Conservation (phyloP, 2,329 filamentous ascomycete genomes). For the Alternaria brassicicola region DNA sequence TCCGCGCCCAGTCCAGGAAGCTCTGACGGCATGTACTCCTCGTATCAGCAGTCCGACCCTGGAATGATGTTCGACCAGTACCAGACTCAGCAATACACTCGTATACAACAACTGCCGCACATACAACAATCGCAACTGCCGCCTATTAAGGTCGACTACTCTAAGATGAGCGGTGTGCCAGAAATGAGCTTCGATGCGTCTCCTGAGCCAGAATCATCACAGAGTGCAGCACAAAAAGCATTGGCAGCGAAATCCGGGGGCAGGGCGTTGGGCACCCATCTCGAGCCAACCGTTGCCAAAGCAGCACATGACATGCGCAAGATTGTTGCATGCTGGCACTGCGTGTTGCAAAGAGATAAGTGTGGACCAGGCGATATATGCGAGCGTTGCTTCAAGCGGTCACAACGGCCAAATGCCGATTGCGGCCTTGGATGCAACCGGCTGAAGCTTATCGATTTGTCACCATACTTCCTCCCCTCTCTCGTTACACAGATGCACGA, state of each 20-base stretch:
- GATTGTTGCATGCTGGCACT: conserved; percentile 56
- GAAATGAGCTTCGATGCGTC: conserved; percentile 32
- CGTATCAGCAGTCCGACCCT: conserved; percentile 34
- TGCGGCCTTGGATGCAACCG: conserved; percentile 54
- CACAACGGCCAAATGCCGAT: conserved; percentile 47
- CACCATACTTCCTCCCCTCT: conserved; percentile 53
- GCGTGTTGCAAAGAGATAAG: conserved; percentile 56
- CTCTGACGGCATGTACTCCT: conserved; percentile 38
- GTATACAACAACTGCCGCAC: conserved; percentile 6
- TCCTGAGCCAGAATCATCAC: conserved; percentile 34
- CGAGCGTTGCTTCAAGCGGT: conserved; percentile 48
- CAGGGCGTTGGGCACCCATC: conserved; percentile 48
- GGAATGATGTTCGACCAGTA: conserved; percentile 30
- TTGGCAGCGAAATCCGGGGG: conserved; percentile 42
- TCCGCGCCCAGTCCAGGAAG: conserved; percentile 40
- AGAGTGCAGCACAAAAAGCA: conserved; percentile 28
- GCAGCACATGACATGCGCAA: conserved; percentile 55
- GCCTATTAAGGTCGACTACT: conserved; percentile 9
- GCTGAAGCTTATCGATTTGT: conserved; percentile 54
- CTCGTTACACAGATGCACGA: conserved; percentile 52
- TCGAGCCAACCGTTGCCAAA: conserved; percentile 46
- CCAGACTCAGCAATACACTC: conserved; percentile 16
- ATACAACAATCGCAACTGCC: conserved; percentile 8
- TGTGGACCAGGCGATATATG: conserved; percentile 50
- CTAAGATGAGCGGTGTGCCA: conserved; percentile 16